Conservation (phyloP, 352 stramenopile species). For the Globisporangium recalcitrans region DNA sequence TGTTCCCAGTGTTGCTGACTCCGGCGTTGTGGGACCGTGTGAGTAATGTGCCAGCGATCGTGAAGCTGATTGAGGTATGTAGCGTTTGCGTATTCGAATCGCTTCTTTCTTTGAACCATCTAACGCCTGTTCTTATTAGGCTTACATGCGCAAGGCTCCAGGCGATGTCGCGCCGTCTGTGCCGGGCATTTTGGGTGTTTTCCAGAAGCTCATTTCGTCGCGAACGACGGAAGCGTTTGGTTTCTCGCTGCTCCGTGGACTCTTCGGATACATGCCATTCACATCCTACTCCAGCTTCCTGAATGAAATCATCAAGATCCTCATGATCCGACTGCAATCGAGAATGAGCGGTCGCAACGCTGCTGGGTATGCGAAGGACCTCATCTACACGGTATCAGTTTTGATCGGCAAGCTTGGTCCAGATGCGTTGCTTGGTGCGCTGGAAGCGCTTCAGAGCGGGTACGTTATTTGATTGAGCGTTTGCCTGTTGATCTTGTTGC, state of each 20-base stretch:
- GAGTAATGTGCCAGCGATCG: conserved; percentile 96
- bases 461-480: conserved; percentile 29
- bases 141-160: conserved; percentile 94
- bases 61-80: conserved; percentile 90
- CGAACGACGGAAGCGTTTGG: conserved; percentile 90
- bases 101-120: too few relatives aligned
- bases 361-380: conserved; percentile 74
- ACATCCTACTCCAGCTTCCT: conserved; percentile 73
- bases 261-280: conserved; percentile 87
- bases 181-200: conserved; percentile 93
- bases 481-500: conserved; percentile 13
- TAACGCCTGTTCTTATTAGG: too few relatives aligned
- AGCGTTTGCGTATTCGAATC: neutral
- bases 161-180: conserved; percentile 81
- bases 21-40: conserved; percentile 94
- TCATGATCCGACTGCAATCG: conserved; percentile 93
- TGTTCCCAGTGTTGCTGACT: conserved; percentile 94
- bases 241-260: conserved; percentile 90
- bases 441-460: conserved; percentile 88
- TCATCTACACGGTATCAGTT: conserved; percentile 87
- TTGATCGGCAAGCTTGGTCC: conserved; percentile 88
- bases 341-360: conserved; percentile 88
- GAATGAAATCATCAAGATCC: conserved; percentile 91
- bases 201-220: conserved; percentile 96
- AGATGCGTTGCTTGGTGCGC: conserved; percentile 59